Evolutionary conservation across 2,329 filamentous ascomycete species (phyloP), one percentile per base, ranked within the genome.

Genomic region (Beauveria varroae): DNA sequence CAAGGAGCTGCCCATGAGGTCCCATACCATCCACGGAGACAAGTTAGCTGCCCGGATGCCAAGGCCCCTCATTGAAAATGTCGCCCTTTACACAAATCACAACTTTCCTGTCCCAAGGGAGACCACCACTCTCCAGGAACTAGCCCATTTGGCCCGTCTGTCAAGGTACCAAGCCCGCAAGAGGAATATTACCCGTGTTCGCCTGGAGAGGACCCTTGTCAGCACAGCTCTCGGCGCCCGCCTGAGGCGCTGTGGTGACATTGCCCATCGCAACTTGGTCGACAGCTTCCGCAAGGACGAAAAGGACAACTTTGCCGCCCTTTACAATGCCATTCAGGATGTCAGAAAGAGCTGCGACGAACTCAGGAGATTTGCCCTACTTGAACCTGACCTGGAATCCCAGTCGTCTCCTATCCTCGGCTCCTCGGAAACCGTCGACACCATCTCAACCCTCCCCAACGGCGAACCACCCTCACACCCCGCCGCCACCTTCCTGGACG

Each of bases 141-240:
- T 93, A 66, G 89, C 89, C 57, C 89, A 92, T 72, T 75, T 93
- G 68, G 88, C 91, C 65, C 86, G 89, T 64, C 78, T 92, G 64
- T 89, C 89, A 71, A 89, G 87, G 69, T 91, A 92, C 72, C 90
- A 93, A 75, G 87, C 91, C 79, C 88, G 88, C 79, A 89, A 90
- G 79, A 85, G 89, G 75, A 81, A 83, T 65, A 87, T 88, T 70
- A 89, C 87, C 51, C 83, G 90, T 66, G 79, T 89, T 65, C 86
- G 89, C 62, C 80, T 95, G 58, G 88, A 92, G 72, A 82, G 87
- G 69, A 89, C 84, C 70, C 78, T 93, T 64, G 84, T 93, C 58
- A 89, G 88, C 22, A 90, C 87, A 49, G 89, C 89, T 44, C 78
- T 92, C 63, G 90, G 87, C 65, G 85, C 88, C 63, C 87, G 90